Conservation (phyloP, 805 yeast species). For the Ogataea pini region DNA sequence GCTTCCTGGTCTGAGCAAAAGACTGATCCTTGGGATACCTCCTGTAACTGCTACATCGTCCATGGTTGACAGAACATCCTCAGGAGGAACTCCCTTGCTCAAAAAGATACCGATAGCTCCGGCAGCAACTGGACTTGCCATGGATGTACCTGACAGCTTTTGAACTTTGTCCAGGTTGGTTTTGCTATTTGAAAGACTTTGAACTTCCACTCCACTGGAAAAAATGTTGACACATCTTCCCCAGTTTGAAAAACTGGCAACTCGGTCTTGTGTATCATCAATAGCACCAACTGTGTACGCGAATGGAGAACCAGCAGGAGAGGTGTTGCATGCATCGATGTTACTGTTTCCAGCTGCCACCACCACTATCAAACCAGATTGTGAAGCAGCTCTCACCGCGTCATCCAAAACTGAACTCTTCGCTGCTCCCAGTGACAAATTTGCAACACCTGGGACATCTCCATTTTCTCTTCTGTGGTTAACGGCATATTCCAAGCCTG, state of each 20-base stretch:
- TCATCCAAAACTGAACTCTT: slow-evolving; percentile 65
- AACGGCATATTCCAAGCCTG: slow-evolving; percentile 68
- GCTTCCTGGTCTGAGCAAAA: slow-evolving; percentile 50
- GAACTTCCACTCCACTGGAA: slow-evolving; percentile 76
- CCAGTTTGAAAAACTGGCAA: slow-evolving; percentile 87
- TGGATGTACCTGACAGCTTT: slow-evolving; percentile 71
- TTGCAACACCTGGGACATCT: slow-evolving; percentile 59
- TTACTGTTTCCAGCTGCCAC: slow-evolving; percentile 89
- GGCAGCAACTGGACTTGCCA: slow-evolving; percentile 77
- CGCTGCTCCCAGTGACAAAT: slow-evolving; percentile 78
- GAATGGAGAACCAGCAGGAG: slow-evolving; percentile 77
- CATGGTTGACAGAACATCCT: slow-evolving; percentile 43
- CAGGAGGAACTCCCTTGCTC: slow-evolving; percentile 48
- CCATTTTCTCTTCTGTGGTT: slow-evolving; percentile 47
- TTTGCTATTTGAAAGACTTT: slow-evolving; percentile 49
- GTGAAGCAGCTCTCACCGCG: slow-evolving; percentile 74
- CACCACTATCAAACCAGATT: slow-evolving; percentile 69
- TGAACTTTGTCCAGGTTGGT: slow-evolving; percentile 26
- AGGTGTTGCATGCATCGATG: slow-evolving; percentile 74
- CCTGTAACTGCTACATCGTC: slow-evolving; percentile 48
- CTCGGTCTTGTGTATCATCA: slow-evolving; percentile 66
- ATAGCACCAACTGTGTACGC: slow-evolving; percentile 89
- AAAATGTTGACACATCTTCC: slow-evolving; percentile 88
- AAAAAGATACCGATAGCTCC: slow-evolving; percentile 62
- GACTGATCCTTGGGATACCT: slow-evolving; percentile 46